phyloP scores from a whole-genome alignment of 768 basidiomycete genomes.

The Leccinum truebloodii region DNA sequence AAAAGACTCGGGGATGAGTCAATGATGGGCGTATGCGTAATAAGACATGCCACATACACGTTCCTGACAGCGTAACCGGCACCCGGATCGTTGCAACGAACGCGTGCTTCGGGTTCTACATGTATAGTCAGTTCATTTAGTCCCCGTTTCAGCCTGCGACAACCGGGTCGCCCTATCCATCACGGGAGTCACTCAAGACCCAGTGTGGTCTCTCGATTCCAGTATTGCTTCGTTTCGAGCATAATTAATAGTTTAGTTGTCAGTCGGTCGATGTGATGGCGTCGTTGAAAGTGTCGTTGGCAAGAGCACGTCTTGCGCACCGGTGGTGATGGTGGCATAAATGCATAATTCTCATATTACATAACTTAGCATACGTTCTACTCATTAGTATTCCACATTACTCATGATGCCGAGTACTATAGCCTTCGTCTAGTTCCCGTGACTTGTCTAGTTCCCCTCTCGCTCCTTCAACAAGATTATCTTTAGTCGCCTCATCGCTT shows the following conservation, averaged over 20 bases:
- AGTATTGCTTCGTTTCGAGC: neutral
- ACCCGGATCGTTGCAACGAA: constrained; percentile 2
- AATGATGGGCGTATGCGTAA: constrained; percentile 9
- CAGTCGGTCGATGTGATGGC: neutral
- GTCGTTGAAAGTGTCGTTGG: too few relatives aligned
- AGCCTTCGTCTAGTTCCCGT: neutral
- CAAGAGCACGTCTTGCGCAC: neutral
- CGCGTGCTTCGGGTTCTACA: constrained; percentile 15
- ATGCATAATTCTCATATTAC: neutral
- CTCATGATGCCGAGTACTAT: neutral
- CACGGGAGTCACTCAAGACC: too few relatives aligned
- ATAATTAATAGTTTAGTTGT: neutral
- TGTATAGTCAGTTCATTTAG: neutral
- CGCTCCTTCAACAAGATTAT: constrained; percentile 37
- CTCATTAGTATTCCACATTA: constrained; percentile 8
- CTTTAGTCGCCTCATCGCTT: constrained; percentile 65
- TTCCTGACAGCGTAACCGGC: constrained; percentile 1
- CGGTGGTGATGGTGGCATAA: too few relatives aligned
- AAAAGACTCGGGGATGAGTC: neutral
- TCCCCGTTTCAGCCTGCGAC: constrained; percentile 3
- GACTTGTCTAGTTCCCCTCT: constrained; percentile 7
- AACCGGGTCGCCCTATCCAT: too few relatives aligned
- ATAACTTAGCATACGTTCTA: neutral
- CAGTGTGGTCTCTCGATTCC: too few relatives aligned
- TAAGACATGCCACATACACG: constrained; percentile 14